Conservation (phyloP, 2,329 filamentous ascomycete species). For the Albifimbria verrucaria region DNA sequence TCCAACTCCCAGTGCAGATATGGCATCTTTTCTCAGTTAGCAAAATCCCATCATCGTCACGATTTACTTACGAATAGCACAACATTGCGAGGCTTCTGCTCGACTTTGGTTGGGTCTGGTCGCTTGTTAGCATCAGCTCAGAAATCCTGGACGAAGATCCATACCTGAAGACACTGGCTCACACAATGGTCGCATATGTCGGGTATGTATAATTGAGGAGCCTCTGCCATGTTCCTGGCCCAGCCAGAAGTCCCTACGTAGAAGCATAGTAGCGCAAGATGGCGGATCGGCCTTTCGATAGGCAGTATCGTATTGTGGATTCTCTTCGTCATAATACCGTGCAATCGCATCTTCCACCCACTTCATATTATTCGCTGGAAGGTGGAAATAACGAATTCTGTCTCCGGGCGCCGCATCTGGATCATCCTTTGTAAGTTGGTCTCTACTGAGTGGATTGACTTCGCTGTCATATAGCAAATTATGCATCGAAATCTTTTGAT, state of each 20-base stretch:
- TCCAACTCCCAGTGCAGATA: constrained; percentile 5
- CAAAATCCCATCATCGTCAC: background rate
- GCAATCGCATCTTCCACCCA: constrained; percentile 3
- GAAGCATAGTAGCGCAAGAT: background rate
- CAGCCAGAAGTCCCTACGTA: constrained; percentile 4
- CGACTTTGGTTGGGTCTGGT: background rate
- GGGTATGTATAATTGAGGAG: constrained; percentile 3
- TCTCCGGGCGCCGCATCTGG: background rate
- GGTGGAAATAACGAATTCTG: constrained; percentile 2
- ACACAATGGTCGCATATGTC: constrained; percentile 3
- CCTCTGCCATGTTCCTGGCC: constrained; percentile 4
- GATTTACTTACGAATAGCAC: constrained; percentile 1
- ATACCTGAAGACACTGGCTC: constrained; percentile 3
- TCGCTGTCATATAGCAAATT: background rate
- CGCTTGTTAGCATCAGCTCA: background rate
- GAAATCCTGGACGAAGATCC: background rate
- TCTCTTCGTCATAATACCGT: constrained; percentile 3
- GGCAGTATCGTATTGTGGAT: constrained; percentile 1
- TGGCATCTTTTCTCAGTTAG: background rate
- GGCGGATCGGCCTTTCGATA: background rate
- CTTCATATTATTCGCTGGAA: constrained; percentile 5
- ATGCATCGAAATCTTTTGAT: constrained; percentile 5
- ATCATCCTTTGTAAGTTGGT: background rate
- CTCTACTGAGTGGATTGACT: background rate
- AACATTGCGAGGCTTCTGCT: constrained; percentile 1